Evolutionary conservation across 2,329 filamentous ascomycete genomes (phyloP).

Genomic region (Pleoardoris graminearum): DNA sequence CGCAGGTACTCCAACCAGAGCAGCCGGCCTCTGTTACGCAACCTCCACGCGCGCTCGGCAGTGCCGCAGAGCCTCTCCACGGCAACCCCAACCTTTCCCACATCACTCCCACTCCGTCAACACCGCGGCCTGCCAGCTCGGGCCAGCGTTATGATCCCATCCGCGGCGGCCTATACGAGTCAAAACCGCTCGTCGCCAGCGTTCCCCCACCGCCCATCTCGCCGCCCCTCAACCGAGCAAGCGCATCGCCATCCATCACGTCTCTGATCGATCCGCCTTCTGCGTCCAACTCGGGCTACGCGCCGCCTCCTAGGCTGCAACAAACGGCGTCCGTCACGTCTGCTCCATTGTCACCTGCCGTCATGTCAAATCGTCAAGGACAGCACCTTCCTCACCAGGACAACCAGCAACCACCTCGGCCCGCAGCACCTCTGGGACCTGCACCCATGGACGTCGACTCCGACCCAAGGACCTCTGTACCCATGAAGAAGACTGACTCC

Average conservation of each 20-base stretch:
- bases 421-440: conserved; percentile 24
- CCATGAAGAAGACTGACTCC: conserved; percentile 42
- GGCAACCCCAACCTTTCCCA: conserved; percentile 43
- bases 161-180: conserved; percentile 61
- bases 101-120: conserved; percentile 52
- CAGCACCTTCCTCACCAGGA: conserved; percentile 37
- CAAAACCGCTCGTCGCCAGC: conserved; percentile 48
- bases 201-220: conserved; percentile 51
- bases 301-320: conserved; percentile 37
- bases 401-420: conserved; percentile 21
- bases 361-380: conserved; percentile 30
- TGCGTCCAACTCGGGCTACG: conserved; percentile 43
- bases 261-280: conserved; percentile 78
- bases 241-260: conserved; percentile 87
- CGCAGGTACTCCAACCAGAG: conserved; percentile 30
- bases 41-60: conserved; percentile 42
- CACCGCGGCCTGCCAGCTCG: conserved; percentile 62
- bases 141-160: conserved; percentile 91
- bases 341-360: conserved; percentile 45
- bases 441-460: conserved; percentile 45
- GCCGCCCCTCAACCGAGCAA: conserved; percentile 69
- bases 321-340: conserved; percentile 45
- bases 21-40: conserved; percentile 31
- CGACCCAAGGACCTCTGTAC: conserved; percentile 31
- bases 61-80: conserved; percentile 45